phyloP scores from a whole-genome alignment of 805 yeast genomes.

The Torulaspora indica region DNA sequence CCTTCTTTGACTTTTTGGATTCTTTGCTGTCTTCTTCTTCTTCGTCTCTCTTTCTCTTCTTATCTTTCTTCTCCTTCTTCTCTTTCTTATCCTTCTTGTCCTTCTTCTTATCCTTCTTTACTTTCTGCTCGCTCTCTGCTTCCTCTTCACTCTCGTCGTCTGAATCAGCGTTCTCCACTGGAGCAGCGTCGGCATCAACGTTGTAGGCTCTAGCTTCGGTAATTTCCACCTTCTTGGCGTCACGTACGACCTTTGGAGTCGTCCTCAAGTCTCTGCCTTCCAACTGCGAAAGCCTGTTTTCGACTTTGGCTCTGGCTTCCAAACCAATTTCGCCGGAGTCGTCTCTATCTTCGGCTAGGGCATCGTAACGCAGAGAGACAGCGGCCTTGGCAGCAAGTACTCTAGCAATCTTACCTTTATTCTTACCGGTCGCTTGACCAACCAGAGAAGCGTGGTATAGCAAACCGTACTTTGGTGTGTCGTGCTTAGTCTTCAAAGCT shows the following conservation, averaged over 20 bases:
- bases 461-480: constrained; percentile 97
- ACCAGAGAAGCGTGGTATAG: constrained; percentile 94
- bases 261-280: constrained; percentile 97
- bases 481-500: constrained; percentile 97
- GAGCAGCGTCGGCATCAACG: constrained; percentile 81
- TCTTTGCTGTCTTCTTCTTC: constrained; percentile 34
- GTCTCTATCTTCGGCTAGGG: constrained; percentile 93
- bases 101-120: constrained; percentile 35
- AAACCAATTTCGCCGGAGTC: constrained; percentile 93
- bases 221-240: constrained; percentile 81
- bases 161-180: constrained; percentile 33
- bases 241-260: constrained; percentile 74
- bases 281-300: constrained; percentile 85
- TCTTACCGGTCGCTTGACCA: constrained; percentile 96
- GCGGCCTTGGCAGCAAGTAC: constrained; percentile 98
- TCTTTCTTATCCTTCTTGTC: constrained; percentile 37
- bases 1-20: constrained; percentile 37
- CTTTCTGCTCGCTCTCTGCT: constrained; percentile 36
- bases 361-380: constrained; percentile 93
- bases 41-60: constrained; percentile 19
- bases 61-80: constrained; percentile 35
- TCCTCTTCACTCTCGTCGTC: constrained; percentile 40
- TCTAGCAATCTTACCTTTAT: constrained; percentile 98
- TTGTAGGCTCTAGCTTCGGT: constrained; percentile 84
- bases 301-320: constrained; percentile 87